phyloP scores from a whole-genome alignment of 495 filamentous ascomycete species.

The Xylaria curta region DNA sequence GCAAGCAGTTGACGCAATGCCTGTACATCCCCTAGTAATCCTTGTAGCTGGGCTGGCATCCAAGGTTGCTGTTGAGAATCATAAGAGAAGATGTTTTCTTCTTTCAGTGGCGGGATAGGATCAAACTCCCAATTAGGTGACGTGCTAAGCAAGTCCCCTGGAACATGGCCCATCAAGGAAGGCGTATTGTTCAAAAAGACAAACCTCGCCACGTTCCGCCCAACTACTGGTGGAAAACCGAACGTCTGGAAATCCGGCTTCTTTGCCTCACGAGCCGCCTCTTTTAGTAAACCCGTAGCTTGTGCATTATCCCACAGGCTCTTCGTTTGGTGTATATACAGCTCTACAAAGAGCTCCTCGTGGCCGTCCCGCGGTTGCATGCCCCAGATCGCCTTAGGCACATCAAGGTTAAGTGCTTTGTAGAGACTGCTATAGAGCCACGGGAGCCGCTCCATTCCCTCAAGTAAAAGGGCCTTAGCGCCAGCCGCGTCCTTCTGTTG shows the following conservation, averaged over 20 bases:
- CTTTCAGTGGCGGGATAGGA: slow-evolving; percentile 65
- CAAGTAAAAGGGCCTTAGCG: slow-evolving; percentile 66
- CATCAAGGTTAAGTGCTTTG: slow-evolving; percentile 73
- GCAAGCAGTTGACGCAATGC: slow-evolving; percentile 24
- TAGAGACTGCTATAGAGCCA: slow-evolving; percentile 84
- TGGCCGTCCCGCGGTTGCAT: slow-evolving; percentile 67
- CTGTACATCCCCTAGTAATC: slow-evolving; percentile 14
- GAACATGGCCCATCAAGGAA: slow-evolving; percentile 64
- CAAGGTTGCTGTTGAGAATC: slow-evolving; percentile 45
- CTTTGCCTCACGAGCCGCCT: slow-evolving; percentile 66
- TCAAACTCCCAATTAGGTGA: slow-evolving; percentile 68
- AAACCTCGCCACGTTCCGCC: slow-evolving; percentile 73
- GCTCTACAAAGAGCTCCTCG: slow-evolving; percentile 76
- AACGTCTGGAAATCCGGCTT: slow-evolving; percentile 56
- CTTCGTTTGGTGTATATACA: slow-evolving; percentile 81
- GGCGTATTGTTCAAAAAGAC: slow-evolving; percentile 78
- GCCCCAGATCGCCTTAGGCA: slow-evolving; percentile 83
- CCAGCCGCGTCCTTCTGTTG: slow-evolving; percentile 69
- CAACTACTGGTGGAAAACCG: slow-evolving; percentile 29
- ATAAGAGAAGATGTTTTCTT: slow-evolving; percentile 55
- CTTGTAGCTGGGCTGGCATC: slow-evolving; percentile 9
- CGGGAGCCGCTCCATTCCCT: slow-evolving; percentile 73
- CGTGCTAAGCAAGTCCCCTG: slow-evolving; percentile 55
- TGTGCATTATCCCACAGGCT: slow-evolving; percentile 91
- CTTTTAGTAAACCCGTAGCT: slow-evolving; percentile 70